Percentiles rank a stretch among this genome's conserved stretches.
Evolutionary conservation across 148 eudicot genomes (phyloP).

Genomic region (Rhododendron simsii): DNA sequence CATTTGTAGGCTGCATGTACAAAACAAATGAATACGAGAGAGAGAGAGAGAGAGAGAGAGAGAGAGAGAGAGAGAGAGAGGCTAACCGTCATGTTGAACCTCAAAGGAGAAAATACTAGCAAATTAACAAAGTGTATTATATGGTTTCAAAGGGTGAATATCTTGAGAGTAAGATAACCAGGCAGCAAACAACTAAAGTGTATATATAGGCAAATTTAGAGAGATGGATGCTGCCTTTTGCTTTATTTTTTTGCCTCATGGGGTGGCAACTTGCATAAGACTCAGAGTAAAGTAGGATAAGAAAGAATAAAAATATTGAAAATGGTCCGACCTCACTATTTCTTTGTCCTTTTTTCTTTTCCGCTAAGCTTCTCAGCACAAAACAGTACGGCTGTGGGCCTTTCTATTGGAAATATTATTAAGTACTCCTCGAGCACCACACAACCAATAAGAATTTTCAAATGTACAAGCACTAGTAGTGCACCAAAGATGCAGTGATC

Average conservation of each 20-base stretch:
- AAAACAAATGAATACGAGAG: neutral
- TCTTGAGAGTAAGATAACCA: neutral
- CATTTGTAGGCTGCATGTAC: neutral
- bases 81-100: slow-evolving; percentile 9
- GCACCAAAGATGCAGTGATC: neutral
- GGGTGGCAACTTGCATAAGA: neutral
- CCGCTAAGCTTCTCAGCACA: neutral
- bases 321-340: neutral
- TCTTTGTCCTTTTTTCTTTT: neutral
- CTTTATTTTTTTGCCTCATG: neutral
- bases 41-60: no score
- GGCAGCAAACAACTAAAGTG: neutral
- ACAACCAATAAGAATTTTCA: neutral
- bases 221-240: neutral
- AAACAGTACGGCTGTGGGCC: neutral
- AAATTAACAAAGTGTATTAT: neutral
- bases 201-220: neutral
- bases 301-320: slow-evolving; percentile 1
- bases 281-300: neutral
- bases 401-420: neutral
- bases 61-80: neutral
- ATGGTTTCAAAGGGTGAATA: neutral
- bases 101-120: neutral
- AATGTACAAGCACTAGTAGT: no score
- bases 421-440: neutral